Base-by-base conservation (phyloP, 1,284 basidiomycete species). In the Agroathelia rolfsii region DNA sequence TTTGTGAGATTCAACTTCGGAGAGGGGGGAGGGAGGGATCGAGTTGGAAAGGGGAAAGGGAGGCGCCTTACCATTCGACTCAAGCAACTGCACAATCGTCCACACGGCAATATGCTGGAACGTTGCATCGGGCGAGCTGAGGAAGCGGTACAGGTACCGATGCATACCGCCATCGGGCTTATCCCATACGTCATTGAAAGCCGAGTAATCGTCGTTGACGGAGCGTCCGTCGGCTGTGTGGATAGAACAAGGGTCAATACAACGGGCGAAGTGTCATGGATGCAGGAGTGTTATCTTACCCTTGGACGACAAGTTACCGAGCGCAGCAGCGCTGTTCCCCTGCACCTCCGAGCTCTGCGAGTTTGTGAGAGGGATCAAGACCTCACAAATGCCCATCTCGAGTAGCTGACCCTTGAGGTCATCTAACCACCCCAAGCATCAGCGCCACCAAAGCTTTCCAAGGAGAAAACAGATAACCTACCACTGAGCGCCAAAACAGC, bases 101-200 rank as follows among this genome's bases (percentile, higher is more conserved):
- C 92, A 96, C 25, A 98, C 93, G 18, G 95, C 95, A 47, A 98
- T 99, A 56, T 99, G 95, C 59, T 97, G 94, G 81, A 99, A 99
- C 0, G 95, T 99, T n/a, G 89, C 86, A 55, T 99, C 95, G 11
- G 86, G 67, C 49, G 84, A 90, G 35, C 82, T 89, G 43, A 99
- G 62, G 78, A 99, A 98, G 29, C 89, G 78, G 50, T 90, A 83
- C 26, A 99, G 69, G 58, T 99, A 99, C 41, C 77, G 78, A 53
- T 97, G 93, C 66, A 99, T 81, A 23, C 95, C 95, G 17, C 93
- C 95, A 38, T 95, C 92, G 3, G 95, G 95, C 56, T 90, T 84
- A 49, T 90, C 86, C 95, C 95, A 98, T 4, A 97, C 94, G 30
- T 90, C 87, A 47, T 94, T 95, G 65, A 98, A 98, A 1, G 93